Percentiles rank a stretch among this genome's conserved stretches.
Evolutionary conservation across 495 filamentous ascomycete genomes (phyloP).

Genomic region (Penicillium malachiteum): DNA sequence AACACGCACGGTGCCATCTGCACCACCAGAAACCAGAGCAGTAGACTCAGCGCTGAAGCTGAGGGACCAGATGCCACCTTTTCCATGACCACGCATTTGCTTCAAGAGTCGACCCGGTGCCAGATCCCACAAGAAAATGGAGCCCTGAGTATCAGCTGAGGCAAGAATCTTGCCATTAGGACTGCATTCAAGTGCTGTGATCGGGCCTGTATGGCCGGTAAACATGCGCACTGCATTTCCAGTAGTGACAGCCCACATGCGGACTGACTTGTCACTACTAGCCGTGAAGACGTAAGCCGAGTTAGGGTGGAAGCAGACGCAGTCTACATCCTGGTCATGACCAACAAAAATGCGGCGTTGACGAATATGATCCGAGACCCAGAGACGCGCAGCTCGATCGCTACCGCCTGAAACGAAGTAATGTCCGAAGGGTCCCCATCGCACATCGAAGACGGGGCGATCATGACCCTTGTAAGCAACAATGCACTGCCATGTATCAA

Average conservation of each 20-base stretch:
- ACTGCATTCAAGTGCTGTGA: constrained; percentile 79
- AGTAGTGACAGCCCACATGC: constrained; percentile 92
- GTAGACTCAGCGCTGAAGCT: constrained; percentile 88
- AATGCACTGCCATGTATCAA: constrained; percentile 84
- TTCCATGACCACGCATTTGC: constrained; percentile 89
- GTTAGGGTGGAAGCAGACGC: constrained; percentile 88
- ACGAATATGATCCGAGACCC: constrained; percentile 86
- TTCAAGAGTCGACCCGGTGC: constrained; percentile 79
- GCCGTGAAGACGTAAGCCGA: constrained; percentile 89
- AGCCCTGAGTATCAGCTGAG: constrained; percentile 79
- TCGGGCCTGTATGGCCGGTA: constrained; percentile 80
- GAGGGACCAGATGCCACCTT: constrained; percentile 89
- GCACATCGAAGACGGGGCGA: constrained; percentile 80
- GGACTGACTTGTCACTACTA: constrained; percentile 82
- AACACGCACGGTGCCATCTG: constrained; percentile 87
- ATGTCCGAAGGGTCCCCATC: constrained; percentile 91
- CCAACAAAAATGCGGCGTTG: constrained; percentile 86
- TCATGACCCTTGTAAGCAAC: constrained; percentile 92
- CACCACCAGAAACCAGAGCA: constrained; percentile 82
- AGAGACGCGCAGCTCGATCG: constrained; percentile 87
- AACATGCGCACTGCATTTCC: constrained; percentile 88
- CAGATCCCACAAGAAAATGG: constrained; percentile 91
- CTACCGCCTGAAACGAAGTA: constrained; percentile 87
- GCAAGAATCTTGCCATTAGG: constrained; percentile 86
- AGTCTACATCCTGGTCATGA: constrained; percentile 85